Evolutionary conservation across 305 asterid species (phyloP).

Genomic region (Fraxinus angustifolia): DNA sequence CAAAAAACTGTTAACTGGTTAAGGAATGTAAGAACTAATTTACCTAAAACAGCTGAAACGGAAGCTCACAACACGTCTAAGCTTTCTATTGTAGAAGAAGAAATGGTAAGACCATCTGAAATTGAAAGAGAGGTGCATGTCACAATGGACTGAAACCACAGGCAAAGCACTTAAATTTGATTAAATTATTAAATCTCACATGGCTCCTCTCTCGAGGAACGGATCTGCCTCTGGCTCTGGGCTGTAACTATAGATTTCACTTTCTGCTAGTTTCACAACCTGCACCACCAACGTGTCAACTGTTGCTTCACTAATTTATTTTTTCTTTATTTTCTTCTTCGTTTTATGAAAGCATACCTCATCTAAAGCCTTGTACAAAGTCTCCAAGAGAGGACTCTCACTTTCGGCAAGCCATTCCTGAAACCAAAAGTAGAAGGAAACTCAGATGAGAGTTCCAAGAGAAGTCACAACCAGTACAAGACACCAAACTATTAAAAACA

Average conservation of each 20-base stretch:
- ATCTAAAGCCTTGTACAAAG: conserved; percentile 76
- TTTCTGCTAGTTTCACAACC: conserved; percentile 84
- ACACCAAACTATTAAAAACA: background rate
- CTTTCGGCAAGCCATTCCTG: conserved; percentile 87
- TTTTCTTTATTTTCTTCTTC: background rate
- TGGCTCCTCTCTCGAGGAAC: conserved; percentile 72
- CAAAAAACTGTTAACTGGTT: background rate
- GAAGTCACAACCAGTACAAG: background rate
- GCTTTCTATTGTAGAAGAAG: conserved; percentile 90
- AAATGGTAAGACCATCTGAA: conserved; percentile 91
- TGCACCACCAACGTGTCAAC: conserved; percentile 33
- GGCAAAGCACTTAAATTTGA: background rate
- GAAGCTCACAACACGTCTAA: conserved; percentile 84
- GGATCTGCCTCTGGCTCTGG: conserved; percentile 91
- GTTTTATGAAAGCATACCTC: conserved; percentile 53
- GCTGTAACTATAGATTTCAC: conserved; percentile 84
- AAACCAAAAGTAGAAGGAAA: conserved; percentile 22
- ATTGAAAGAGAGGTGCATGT: background rate
- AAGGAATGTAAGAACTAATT: background rate
- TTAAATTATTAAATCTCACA: conserved; percentile 42
- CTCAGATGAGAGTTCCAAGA: background rate
- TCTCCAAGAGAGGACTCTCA: conserved; percentile 59
- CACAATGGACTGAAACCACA: background rate
- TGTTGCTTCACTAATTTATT: background rate
- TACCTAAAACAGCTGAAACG: conserved; percentile 92